Evolutionary conservation across 2,329 filamentous ascomycete genomes (phyloP).

Genomic region (Cladosporium sp.): DNA sequence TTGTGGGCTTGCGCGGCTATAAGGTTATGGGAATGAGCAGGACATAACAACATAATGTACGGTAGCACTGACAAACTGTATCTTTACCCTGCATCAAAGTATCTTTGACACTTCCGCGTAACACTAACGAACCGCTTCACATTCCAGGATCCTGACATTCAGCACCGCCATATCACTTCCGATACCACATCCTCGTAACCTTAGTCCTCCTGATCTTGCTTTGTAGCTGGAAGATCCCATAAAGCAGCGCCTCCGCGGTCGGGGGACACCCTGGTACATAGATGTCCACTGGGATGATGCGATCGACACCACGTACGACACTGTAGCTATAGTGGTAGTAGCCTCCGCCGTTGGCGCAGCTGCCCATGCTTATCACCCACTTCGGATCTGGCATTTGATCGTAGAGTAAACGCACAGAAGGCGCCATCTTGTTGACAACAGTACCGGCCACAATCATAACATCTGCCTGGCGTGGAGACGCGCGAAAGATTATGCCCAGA

Average conservation of each 20-base stretch:
- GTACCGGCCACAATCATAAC: conserved; percentile 94
- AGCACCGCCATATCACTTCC: conserved; percentile 41
- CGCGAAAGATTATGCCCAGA: conserved; percentile 86
- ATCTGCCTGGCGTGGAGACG: conserved; percentile 83
- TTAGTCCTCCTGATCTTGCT: conserved; percentile 68
- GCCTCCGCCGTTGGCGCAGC: conserved; percentile 78
- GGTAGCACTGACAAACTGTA: neutral
- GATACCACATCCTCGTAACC: conserved; percentile 59
- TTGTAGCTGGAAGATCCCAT: conserved; percentile 72
- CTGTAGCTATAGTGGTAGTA: conserved; percentile 85
- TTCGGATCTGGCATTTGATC: conserved; percentile 91
- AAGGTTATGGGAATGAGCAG: too few relatives aligned
- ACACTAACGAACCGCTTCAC: neutral
- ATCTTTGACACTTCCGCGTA: neutral
- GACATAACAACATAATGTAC: too few relatives aligned
- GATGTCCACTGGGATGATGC: conserved; percentile 77
- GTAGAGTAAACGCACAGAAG: conserved; percentile 82
- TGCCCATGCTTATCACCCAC: conserved; percentile 85
- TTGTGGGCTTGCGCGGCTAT: neutral
- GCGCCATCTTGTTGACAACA: conserved; percentile 95
- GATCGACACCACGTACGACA: conserved; percentile 73
- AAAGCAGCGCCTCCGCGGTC: conserved; percentile 55
- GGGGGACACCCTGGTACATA: conserved; percentile 74
- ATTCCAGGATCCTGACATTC: neutral
- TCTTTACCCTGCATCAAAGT: neutral